Conservation (phyloP, 805 yeast species). For the Hanseniaspora lachancei region DNA sequence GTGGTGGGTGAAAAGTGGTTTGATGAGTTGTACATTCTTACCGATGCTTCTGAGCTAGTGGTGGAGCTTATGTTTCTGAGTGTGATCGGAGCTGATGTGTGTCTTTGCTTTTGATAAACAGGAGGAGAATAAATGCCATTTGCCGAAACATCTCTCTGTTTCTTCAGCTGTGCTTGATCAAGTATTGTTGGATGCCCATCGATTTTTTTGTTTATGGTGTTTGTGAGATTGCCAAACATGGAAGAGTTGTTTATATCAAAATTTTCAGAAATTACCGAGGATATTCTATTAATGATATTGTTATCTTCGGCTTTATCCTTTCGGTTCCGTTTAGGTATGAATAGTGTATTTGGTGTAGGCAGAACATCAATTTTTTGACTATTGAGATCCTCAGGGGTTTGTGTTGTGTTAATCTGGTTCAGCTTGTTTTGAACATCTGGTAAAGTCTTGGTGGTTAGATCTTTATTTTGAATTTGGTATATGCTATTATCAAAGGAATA, state of each 20-base stretch:
- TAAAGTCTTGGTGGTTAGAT: background rate
- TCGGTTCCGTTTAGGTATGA: slow-evolving; percentile 4
- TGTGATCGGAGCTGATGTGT: slow-evolving; percentile 8
- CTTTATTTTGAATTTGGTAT: background rate
- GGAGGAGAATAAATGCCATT: background rate
- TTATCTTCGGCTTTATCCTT: background rate
- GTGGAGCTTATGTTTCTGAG: background rate
- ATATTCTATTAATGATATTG: background rate
- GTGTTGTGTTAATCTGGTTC: background rate
- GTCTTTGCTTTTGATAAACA: slow-evolving; percentile 3
- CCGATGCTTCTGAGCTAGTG: background rate
- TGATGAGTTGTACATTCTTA: slow-evolving; percentile 8
- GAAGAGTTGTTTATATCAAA: background rate
- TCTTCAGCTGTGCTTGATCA: background rate
- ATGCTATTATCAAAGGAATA: background rate
- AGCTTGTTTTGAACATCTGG: background rate
- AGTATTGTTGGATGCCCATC: slow-evolving; percentile 8
- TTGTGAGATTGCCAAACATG: background rate
- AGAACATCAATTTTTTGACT: background rate
- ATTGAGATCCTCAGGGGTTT: background rate
- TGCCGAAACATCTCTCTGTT: background rate
- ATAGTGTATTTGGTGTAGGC: slow-evolving; percentile 1
- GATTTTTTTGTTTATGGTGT: slow-evolving; percentile 3
- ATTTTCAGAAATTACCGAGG: background rate
- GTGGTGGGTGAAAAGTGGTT: slow-evolving; percentile 9